Conservation (phyloP, 768 basidiomycete species). For the Lactarius tabidus region DNA sequence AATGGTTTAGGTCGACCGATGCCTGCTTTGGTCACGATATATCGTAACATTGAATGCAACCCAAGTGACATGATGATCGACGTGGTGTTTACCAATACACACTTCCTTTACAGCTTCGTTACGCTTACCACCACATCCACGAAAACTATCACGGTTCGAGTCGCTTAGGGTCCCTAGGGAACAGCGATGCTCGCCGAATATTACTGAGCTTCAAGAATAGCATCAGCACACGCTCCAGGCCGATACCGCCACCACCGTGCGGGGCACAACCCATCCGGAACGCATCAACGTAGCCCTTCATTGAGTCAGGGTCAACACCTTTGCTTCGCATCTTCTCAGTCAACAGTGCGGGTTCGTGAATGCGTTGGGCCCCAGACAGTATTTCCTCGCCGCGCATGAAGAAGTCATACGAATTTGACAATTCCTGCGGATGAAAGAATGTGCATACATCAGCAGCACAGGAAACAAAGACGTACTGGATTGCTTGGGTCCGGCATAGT, state of each 20-base stretch:
- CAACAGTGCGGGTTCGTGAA: slow-evolving; percentile 85
- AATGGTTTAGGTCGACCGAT: background rate
- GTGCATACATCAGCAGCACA: background rate
- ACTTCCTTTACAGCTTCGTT: background rate
- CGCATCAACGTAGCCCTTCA: slow-evolving; percentile 90
- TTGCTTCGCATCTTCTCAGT: slow-evolving; percentile 79
- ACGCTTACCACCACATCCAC: background rate
- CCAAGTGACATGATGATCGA: background rate
- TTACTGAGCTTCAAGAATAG: slow-evolving; percentile 96
- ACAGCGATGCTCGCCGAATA: slow-evolving; percentile 86
- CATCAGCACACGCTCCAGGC: slow-evolving; percentile 94
- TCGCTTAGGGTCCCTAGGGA: slow-evolving; percentile 96
- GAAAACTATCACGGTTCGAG: slow-evolving; percentile 62
- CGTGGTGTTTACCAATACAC: background rate
- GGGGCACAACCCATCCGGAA: slow-evolving; percentile 95
- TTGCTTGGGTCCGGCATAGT: slow-evolving; percentile 97
- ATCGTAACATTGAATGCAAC: background rate
- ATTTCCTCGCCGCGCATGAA: slow-evolving; percentile 99
- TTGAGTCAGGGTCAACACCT: slow-evolving; percentile 86
- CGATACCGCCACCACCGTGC: slow-evolving; percentile 96
- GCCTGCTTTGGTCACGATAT: background rate
- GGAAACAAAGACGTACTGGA: slow-evolving; percentile 49
- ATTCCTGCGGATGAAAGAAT: slow-evolving; percentile 45
- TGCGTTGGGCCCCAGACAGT: slow-evolving; percentile 94
- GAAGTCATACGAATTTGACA: slow-evolving; percentile 99